Conservation (phyloP, 2,329 filamentous ascomycete species). For the Leptographium wingfieldii region DNA sequence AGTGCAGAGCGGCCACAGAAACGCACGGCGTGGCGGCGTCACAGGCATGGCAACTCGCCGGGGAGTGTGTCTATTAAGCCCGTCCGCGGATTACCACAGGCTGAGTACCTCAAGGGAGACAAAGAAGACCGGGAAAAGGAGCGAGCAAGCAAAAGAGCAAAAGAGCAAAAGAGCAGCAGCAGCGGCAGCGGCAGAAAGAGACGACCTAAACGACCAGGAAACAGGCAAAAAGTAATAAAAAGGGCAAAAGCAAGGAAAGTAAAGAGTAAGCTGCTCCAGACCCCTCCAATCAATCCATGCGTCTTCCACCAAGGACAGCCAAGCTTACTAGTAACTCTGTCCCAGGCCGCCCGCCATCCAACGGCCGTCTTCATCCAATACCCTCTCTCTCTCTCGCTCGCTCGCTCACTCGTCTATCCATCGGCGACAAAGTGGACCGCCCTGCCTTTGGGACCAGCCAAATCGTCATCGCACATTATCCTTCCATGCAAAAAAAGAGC, state of each 20-base stretch:
- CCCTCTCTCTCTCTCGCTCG: background rate
- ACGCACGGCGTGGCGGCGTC: background rate
- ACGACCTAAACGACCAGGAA: background rate
- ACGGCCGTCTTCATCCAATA: background rate
- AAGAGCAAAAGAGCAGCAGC: too few species aligned
- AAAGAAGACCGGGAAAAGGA: background rate
- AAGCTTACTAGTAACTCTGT: background rate
- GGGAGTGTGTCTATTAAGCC: background rate
- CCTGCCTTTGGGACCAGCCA: background rate
- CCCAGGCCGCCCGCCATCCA: too few species aligned
- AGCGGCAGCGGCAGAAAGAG: background rate
- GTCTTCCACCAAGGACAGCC: background rate
- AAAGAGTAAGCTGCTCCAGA: background rate
- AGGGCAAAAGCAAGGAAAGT: background rate
- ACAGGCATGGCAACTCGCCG: background rate
- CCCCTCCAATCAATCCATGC: background rate
- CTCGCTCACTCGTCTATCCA: background rate
- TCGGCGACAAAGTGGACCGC: background rate
- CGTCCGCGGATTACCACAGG: background rate
- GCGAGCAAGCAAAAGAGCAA: too few species aligned
- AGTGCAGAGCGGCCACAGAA: background rate
- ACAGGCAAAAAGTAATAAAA: background rate
- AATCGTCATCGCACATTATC: background rate
- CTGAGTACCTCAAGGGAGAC: background rate
- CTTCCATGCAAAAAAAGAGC: background rate